Conservation (phyloP, 2,329 filamentous ascomycete genomes). For the Diaporthe citrichinensis region DNA sequence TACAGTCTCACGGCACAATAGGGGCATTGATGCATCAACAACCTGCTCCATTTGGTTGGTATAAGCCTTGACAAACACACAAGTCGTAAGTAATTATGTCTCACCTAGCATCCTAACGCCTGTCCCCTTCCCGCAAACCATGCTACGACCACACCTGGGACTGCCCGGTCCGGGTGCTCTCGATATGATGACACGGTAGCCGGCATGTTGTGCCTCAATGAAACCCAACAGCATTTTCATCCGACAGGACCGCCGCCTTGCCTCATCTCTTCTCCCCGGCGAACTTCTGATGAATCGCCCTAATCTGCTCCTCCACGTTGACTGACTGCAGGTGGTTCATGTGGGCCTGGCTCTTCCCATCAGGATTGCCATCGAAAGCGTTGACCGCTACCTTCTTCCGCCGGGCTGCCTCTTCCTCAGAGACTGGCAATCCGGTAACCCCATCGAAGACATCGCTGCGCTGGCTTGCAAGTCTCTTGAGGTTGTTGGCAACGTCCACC, state of each 20-base stretch:
- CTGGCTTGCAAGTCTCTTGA: constrained; percentile 94
- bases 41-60: constrained; percentile 42
- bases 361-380: constrained; percentile 76
- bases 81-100: constrained; percentile 28
- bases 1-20: constrained; percentile 10
- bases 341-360: constrained; percentile 68
- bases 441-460: constrained; percentile 89
- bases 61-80: constrained; percentile 41
- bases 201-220: constrained; percentile 5
- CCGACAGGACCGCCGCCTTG: not conserved
- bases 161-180: not conserved
- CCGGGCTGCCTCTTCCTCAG: constrained; percentile 80
- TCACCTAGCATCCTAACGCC: constrained; percentile 35
- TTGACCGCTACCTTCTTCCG: constrained; percentile 80
- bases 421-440: constrained; percentile 75
- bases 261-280: constrained; percentile 53
- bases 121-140: not conserved
- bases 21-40: constrained; percentile 24
- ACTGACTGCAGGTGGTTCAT: constrained; percentile 74
- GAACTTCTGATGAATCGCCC: constrained; percentile 71
- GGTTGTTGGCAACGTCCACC: constrained; percentile 89
- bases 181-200: not conserved
- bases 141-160: not conserved
- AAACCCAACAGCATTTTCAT: not conserved
- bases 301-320: constrained; percentile 90